Conservation (phyloP, 768 basidiomycete species). For the Pisolithus marmoratus region DNA sequence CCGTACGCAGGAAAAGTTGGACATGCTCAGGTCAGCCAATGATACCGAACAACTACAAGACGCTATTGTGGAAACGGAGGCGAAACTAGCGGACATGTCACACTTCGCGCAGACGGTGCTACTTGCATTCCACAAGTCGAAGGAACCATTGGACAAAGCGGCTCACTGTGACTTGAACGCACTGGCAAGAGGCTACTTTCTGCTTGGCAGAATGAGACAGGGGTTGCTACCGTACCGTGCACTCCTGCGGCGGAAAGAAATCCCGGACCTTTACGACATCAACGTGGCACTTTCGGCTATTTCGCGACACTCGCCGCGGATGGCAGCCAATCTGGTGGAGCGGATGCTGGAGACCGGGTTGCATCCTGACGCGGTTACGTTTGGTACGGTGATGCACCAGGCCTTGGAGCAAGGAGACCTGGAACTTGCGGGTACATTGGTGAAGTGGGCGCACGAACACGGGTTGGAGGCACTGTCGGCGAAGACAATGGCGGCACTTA, state of each 20-base stretch:
- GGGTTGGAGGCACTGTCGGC: conserved; percentile 34
- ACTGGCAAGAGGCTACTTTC: conserved; percentile 56
- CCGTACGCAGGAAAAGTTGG: conserved; percentile 13
- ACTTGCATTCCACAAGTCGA: conserved; percentile 34
- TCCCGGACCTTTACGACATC: conserved; percentile 59
- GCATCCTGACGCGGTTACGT: conserved; percentile 47
- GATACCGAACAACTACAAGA: background rate
- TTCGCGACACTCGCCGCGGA: conserved; percentile 41
- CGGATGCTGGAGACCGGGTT: conserved; percentile 46
- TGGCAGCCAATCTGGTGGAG: conserved; percentile 42
- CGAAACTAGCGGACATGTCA: conserved; percentile 10
- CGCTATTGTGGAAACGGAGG: background rate
- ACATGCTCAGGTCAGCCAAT: background rate
- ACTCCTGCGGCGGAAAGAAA: conserved; percentile 42
- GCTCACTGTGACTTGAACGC: conserved; percentile 50
- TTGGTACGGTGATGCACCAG: conserved; percentile 57
- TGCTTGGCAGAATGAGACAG: conserved; percentile 42
- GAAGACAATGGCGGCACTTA: conserved; percentile 45
- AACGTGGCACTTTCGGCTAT: conserved; percentile 57
- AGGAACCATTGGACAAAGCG: conserved; percentile 43
- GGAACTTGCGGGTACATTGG: conserved; percentile 39
- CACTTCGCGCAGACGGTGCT: conserved; percentile 44
- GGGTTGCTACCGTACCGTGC: conserved; percentile 45
- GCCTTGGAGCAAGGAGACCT: conserved; percentile 43
- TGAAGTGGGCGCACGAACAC: conserved; percentile 33